Percentiles rank a stretch among this genome's conserved stretches.
These are phyloP conservation scores for Marvania coccoides DNA, from an alignment of 139 green algal genomes.

Conservation along the genomic window DNA sequence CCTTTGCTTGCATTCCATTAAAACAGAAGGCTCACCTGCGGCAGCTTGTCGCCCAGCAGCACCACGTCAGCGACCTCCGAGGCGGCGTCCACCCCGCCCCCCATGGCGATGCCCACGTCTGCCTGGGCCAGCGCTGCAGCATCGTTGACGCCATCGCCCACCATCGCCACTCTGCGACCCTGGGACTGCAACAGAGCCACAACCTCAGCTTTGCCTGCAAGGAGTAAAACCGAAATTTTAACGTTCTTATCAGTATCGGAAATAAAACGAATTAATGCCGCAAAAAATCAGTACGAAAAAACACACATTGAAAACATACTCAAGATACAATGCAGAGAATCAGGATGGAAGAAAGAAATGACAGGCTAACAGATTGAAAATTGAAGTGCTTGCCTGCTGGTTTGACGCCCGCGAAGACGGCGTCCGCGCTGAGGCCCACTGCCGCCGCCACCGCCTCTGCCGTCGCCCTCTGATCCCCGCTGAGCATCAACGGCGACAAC, in stretches of 20 bases:
- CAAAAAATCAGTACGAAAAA: too few species aligned
- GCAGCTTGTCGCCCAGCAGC: conserved; percentile 66
- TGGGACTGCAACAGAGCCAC: conserved; percentile 45
- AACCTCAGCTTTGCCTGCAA: conserved; percentile 60
- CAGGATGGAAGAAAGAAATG: too few species aligned
- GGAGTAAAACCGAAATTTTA: too few species aligned
- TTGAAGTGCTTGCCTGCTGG: conserved; percentile 37
- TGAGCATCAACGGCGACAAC: conserved; percentile 62
- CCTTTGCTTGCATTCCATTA: too few species aligned
- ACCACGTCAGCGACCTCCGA: conserved; percentile 68
- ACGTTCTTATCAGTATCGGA: not conserved
- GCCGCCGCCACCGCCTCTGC: conserved; percentile 52
- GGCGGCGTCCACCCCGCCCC: conserved; percentile 48
- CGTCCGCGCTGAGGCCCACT: conserved; percentile 42
- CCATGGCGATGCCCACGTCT: conserved; percentile 86
- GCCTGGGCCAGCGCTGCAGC: conserved; percentile 73
- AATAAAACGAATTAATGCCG: too few species aligned
- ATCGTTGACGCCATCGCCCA: conserved; percentile 90
- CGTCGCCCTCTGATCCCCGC: conserved; percentile 48
- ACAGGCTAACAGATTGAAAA: too few species aligned
- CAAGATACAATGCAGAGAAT: too few species aligned
- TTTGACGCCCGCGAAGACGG: conserved; percentile 58
- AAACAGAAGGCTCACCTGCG: conserved; percentile 49
- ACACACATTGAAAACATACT: too few species aligned
- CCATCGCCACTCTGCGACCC: conserved; percentile 71